These are phyloP conservation scores for Russula compacta DNA, from an alignment of 768 basidiomycete species.

Conservation along the genomic window DNA sequence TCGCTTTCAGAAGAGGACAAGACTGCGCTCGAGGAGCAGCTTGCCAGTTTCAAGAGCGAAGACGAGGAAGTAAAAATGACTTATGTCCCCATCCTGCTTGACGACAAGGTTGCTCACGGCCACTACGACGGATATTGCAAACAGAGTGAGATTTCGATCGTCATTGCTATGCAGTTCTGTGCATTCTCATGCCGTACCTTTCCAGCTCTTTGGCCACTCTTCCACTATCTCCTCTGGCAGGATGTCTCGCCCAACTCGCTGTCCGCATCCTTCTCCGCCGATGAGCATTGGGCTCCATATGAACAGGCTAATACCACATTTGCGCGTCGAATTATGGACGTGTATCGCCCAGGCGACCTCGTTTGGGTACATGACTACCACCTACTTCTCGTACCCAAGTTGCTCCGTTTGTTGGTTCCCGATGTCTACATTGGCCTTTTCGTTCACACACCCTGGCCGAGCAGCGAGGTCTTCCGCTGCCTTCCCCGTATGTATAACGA, in stretches of 20 bases:
- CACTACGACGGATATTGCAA: conserved; percentile 99
- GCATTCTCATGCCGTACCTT: background rate
- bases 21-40: conserved; percentile 52
- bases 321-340: conserved; percentile 60
- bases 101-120: conserved; percentile 80
- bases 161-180: background rate
- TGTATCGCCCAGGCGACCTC: conserved; percentile 64
- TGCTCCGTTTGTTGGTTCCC: conserved; percentile 64
- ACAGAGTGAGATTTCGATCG: conserved; percentile 53
- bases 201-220: conserved; percentile 89
- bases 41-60: conserved; percentile 51
- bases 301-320: conserved; percentile 78
- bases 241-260: conserved; percentile 75
- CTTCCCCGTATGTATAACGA: conserved; percentile 60
- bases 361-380: conserved; percentile 97
- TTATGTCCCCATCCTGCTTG: conserved; percentile 88
- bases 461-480: conserved; percentile 91
- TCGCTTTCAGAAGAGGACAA: conserved; percentile 54
- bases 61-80: conserved; percentile 48
- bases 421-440: conserved; percentile 80
- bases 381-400: conserved; percentile 79
- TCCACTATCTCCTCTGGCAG: conserved; percentile 98
- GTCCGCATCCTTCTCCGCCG: conserved; percentile 61
- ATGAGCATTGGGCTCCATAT: conserved; percentile 74
- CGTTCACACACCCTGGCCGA: conserved; percentile 97